phyloP scores from a whole-genome alignment of 2,329 filamentous ascomycete species.

The Colletotrichum costaricense region DNA sequence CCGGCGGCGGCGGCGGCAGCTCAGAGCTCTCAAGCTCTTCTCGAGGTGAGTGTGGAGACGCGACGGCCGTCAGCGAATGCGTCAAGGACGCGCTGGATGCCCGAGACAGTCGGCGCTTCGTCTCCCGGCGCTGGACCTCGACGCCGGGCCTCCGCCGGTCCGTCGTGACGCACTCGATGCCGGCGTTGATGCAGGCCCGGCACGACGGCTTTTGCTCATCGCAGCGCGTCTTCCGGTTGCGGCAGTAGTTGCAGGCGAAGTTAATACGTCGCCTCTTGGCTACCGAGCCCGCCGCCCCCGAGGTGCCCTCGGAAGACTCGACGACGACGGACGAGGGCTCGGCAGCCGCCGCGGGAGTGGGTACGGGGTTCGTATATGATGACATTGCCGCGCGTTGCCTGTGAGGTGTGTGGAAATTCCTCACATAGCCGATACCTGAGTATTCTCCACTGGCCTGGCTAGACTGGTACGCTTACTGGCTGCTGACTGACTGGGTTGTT shows the following conservation, averaged over 20 bases:
- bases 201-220: slow-evolving; percentile 43
- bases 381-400: background rate
- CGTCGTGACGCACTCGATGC: slow-evolving; percentile 42
- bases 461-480: background rate
- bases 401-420: background rate
- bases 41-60: slow-evolving; percentile 7
- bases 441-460: background rate
- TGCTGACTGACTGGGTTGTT: background rate
- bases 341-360: background rate
- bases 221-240: slow-evolving; percentile 45
- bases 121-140: slow-evolving; percentile 31
- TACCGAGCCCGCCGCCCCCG: background rate
- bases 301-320: background rate
- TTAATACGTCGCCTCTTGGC: slow-evolving; percentile 28
- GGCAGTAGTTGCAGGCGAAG: slow-evolving; percentile 42
- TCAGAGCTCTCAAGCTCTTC: background rate
- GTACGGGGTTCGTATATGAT: background rate
- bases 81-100: slow-evolving; percentile 6
- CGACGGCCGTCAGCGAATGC: background rate
- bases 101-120: slow-evolving; percentile 15
- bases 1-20: too few species aligned
- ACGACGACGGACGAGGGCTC: background rate
- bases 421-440: background rate
- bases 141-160: slow-evolving; percentile 40
- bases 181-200: slow-evolving; percentile 45